Evolutionary conservation across 2,329 filamentous ascomycete species (phyloP).

Genomic region (Neodidymelliopsis sp.): DNA sequence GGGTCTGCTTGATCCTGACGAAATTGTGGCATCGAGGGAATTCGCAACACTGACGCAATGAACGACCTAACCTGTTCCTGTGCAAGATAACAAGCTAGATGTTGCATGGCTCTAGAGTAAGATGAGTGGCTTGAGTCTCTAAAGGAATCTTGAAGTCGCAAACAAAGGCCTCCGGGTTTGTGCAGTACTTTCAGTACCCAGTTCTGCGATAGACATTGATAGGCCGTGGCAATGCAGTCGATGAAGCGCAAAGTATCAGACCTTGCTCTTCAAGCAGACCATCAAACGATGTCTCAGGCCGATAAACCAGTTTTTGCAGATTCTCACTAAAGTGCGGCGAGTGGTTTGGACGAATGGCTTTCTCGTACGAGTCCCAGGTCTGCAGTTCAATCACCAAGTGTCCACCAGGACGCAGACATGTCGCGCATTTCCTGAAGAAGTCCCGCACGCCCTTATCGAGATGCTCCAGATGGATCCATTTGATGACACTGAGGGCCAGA

Average conservation of each 20-base stretch:
- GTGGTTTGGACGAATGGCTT: slow-evolving; percentile 41
- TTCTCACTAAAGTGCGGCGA: slow-evolving; percentile 44
- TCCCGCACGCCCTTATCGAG: slow-evolving; percentile 40
- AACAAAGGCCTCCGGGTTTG: background rate
- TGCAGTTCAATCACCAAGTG: slow-evolving; percentile 47
- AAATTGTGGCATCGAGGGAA: background rate
- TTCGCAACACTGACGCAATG: background rate
- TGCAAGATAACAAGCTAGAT: background rate
- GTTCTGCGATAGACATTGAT: slow-evolving; percentile 46
- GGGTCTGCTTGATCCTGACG: slow-evolving; percentile 2
- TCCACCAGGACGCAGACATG: slow-evolving; percentile 39
- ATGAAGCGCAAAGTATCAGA: slow-evolving; percentile 37
- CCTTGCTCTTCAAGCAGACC: slow-evolving; percentile 37
- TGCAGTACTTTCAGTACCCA: slow-evolving; percentile 3
- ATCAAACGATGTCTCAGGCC: slow-evolving; percentile 47
- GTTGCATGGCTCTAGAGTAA: background rate
- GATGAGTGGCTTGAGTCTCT: background rate
- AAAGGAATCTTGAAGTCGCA: background rate
- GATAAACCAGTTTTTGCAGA: slow-evolving; percentile 35
- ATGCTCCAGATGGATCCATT: slow-evolving; percentile 51
- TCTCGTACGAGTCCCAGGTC: slow-evolving; percentile 48
- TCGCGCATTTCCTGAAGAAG: slow-evolving; percentile 45
- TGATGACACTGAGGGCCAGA: slow-evolving; percentile 50
- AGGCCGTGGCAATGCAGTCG: slow-evolving; percentile 40
- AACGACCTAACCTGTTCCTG: background rate